Evolutionary conservation across 306 rosid species (phyloP), one percentile per base, ranked within the genome.

Genomic region (Quercus bicolor): DNA sequence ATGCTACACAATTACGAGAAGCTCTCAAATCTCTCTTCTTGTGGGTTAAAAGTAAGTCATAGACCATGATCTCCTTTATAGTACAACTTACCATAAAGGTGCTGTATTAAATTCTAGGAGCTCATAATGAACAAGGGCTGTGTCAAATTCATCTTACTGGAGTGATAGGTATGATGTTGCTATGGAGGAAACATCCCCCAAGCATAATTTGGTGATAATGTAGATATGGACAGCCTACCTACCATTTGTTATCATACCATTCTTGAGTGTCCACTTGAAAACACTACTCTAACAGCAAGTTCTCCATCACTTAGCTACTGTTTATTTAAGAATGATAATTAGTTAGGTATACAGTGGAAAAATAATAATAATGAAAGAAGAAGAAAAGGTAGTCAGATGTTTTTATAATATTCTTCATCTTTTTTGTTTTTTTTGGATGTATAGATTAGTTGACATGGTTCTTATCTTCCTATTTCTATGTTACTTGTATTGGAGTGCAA

Each of bases 201-300:
- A 77, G 77, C 84, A 68, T 19, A 15, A 61, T 18, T 33, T 55
- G 56, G 53, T 61, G 62, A 74, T 43, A 29, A 75, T 34, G 70
- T 26, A 31, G 86, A 80, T 53, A 33, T 77, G 75, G 97, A 85
- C 79, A 51, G 54, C 59, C 72, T 74, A 84, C 65, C 93, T 77
- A 34, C 31, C 68, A 53, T 48, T 55, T 66, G n/a, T 33, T 68
- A 24, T 26, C 62, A 65, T 64, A 26, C 71, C 70, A 54, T 54
- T 73, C 29, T 26, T 24, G 15, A 28, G 23, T 19, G 40, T 66
- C 43, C 33, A 71, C 51, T 68, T 77, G 85, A 80, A 77, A 84
- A 71, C 75, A 61, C 77, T 70, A 74, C 74, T 26, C 75, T 56
- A 84, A 77, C 86, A 53, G 45, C 83, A 65, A 64, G 20, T 54